Base-by-base conservation (phyloP, 768 basidiomycete species). In the Suillus paluster region DNA sequence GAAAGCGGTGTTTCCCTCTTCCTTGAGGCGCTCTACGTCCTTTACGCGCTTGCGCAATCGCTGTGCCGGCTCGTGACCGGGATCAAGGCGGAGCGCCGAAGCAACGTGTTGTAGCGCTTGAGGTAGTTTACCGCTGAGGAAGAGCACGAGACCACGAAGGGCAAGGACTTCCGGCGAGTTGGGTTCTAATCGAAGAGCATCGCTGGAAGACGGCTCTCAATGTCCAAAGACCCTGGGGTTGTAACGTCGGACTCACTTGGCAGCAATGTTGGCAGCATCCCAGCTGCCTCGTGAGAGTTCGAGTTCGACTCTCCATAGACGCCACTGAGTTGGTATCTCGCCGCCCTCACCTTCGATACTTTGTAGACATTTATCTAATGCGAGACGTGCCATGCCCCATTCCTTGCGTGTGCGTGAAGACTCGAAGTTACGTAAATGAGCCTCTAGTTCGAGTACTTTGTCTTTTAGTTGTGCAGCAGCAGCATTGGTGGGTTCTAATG, bases 1-100 rank as follows among this genome's bases (percentile, higher is more conserved):
- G 77, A 95, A 96, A 1, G 85, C 81, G 1, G 73, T 68, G 65
- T 96, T 95, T 0, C 94, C 94, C 64, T 93, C 93, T 64, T 95
- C 94, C 69, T 95, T 95, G 46, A 90, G 71, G 61, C 86, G 79
- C 63, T 96, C 94, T 19, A 96, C 86, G 38, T 91, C 90, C 66
- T 89, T 91, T n/a, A 92, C 82, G 7, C 91, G 85, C 72, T 87
- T 90, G 46, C 94, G 84, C 58, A 95, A 76, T 48, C 82, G 83
- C 63, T 86, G 84, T 0, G 93, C 92, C 7, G 78, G 79, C 62
- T 86, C 86, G 67, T 91, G 85, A 15, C 88, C 89, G 0, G 94
- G 94, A 71, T 95, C 94, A 36, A 88, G 77, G 25, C 90, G 84
- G 8, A 96, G 81, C 0, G 93, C 92, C 12, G 84, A 86, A 58